Conservation (phyloP, 805 yeast genomes). For the Hanseniaspora clermontiae region DNA sequence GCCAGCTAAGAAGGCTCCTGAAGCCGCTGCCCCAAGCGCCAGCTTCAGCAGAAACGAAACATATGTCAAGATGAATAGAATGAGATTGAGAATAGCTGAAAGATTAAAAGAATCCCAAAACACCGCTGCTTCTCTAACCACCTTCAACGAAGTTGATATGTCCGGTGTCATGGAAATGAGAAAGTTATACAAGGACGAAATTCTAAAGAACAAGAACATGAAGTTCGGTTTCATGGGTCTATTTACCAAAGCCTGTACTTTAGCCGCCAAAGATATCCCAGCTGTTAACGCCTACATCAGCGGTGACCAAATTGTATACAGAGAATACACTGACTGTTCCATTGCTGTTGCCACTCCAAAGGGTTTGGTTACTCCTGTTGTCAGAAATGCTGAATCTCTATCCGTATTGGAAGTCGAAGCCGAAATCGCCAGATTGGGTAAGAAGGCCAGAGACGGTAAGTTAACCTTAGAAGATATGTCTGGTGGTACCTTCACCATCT, state of each 20-base stretch:
- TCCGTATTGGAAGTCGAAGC: conserved; percentile 79
- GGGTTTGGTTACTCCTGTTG: conserved; percentile 96
- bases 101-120: conserved; percentile 98
- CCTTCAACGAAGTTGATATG: conserved; percentile 98
- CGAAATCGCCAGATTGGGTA: conserved; percentile 70
- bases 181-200: conserved; percentile 91
- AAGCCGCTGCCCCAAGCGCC: conserved; percentile 22
- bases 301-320: conserved; percentile 83
- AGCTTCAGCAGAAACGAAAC: conserved; percentile 71
- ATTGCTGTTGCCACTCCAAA: conserved; percentile 98
- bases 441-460: conserved; percentile 93
- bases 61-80: conserved; percentile 96
- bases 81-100: conserved; percentile 97
- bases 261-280: conserved; percentile 90
- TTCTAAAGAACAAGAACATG: conserved; percentile 82
- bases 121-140: conserved; percentile 95
- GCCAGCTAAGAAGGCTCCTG: conserved; percentile 19
- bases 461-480: conserved; percentile 96
- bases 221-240: conserved; percentile 99
- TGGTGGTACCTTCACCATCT: conserved; percentile 97
- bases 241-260: conserved; percentile 81
- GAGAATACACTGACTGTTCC: conserved; percentile 92
- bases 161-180: conserved; percentile 82
- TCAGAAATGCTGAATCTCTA: conserved; percentile 89
- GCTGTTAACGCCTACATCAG: conserved; percentile 93